These are phyloP conservation scores for Rhizopogon salebrosus DNA, from an alignment of 768 basidiomycete species.

Conservation along the genomic window DNA sequence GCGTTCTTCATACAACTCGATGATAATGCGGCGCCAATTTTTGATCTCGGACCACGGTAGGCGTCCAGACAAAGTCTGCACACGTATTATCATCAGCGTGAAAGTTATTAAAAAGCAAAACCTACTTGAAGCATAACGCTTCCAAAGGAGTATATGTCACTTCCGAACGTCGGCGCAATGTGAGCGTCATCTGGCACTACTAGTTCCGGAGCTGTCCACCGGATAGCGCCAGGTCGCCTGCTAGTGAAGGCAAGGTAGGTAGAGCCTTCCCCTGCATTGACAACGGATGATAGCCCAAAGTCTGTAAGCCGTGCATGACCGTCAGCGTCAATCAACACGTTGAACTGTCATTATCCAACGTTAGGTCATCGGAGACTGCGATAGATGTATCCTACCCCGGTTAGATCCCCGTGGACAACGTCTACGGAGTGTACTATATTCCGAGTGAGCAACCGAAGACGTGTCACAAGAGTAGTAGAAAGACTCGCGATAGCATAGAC, in stretches of 20 bases:
- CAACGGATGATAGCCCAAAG: background rate
- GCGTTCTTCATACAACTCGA: background rate
- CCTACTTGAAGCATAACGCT: background rate
- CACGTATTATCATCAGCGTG: background rate
- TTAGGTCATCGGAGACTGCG: too few species aligned
- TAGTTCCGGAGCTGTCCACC: slow-evolving; percentile 2
- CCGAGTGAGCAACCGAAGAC: background rate
- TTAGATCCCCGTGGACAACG: background rate
- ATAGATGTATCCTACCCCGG: background rate
- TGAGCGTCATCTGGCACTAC: background rate
- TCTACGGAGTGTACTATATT: background rate
- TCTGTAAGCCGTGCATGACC: background rate
- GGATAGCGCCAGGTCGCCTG: background rate
- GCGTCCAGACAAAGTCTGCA: background rate
- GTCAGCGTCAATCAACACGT: slow-evolving; percentile 1
- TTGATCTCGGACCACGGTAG: background rate
- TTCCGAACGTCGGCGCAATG: background rate
- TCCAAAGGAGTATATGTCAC: background rate
- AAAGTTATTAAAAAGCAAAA: background rate
- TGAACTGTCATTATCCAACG: background rate
- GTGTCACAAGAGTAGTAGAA: too few species aligned
- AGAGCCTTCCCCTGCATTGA: background rate
- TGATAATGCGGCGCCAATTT: too few species aligned
- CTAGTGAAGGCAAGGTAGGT: background rate
- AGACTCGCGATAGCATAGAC: background rate